Conservation (phyloP, 1,284 basidiomycete genomes). For the Phylloboletellus chloephorus region DNA sequence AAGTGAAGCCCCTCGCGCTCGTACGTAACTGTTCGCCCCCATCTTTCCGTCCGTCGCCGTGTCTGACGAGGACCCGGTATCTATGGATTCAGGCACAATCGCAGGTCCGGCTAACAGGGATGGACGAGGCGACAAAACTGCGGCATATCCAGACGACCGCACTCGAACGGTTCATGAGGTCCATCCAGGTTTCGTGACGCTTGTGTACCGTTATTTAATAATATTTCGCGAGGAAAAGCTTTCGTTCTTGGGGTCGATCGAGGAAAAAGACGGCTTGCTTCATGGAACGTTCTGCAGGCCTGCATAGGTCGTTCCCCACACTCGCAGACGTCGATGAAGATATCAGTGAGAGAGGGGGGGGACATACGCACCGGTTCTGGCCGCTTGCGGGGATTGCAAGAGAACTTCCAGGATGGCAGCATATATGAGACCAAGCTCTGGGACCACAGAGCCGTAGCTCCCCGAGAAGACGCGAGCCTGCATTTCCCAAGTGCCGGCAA, state of each 20-base stretch:
- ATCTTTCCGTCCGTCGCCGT: not conserved
- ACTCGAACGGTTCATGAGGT: constrained; percentile 42
- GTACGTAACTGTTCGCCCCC: constrained; percentile 38
- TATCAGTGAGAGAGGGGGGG: not conserved
- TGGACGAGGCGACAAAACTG: constrained; percentile 46
- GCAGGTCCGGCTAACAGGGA: constrained; percentile 39
- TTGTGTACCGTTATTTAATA: constrained; percentile 15
- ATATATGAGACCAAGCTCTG: constrained; percentile 44
- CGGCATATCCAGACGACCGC: constrained; percentile 49
- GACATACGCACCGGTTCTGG: constrained; percentile 23
- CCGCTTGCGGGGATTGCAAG: constrained; percentile 48
- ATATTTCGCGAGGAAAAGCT: constrained; percentile 3
- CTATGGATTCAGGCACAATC: constrained; percentile 33
- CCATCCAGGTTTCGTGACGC: constrained; percentile 31
- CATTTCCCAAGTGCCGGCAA: constrained; percentile 34
- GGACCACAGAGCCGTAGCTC: constrained; percentile 32
- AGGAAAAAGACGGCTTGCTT: too few relatives aligned
- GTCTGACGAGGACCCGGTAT: constrained; percentile 12
- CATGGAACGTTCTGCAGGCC: too few relatives aligned
- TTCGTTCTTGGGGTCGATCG: too few relatives aligned
- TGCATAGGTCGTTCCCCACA: too few relatives aligned
- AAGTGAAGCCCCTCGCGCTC: constrained; percentile 52
- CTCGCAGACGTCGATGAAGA: too few relatives aligned
- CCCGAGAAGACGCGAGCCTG: constrained; percentile 43
- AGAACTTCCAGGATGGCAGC: constrained; percentile 40